Base-by-base conservation (phyloP, 306 rosid genomes). In the Lathyrus tuberosus region DNA sequence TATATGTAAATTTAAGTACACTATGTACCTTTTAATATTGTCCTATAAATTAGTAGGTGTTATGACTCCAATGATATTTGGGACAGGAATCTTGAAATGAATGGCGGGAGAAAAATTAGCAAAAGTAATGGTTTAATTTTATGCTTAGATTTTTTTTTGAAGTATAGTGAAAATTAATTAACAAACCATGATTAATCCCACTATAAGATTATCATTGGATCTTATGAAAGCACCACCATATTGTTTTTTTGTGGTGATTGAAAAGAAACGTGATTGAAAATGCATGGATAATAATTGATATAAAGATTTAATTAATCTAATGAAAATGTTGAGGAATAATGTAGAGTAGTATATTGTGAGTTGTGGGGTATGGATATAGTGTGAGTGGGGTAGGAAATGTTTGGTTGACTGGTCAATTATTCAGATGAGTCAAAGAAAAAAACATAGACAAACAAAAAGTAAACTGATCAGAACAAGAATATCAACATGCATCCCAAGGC, bases 331-430 rank as follows among this genome's bases (percentile, higher is more conserved):
- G 38, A 20, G 40, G 11, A 35, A 18, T 18, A 17, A 18, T 61
- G 70, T 72, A 41, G 40, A 38, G 56, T 17, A 24, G 37, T 72
- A 11, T 22, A 76, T 33, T 70, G 76, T 56, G 38, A 14, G 12
- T 67, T 75, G 79, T 72, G 81, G 88, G 82, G 48, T 38, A 18
- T 20, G 41, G 52, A 53, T 37, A 38, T 15, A 6, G 8, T 75
- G 47, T 11, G 15, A 7, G 83, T 77, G 81, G 88, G 85, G 81
- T 62, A 79, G 59, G 78, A 63, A 75, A 78, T 76, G 82, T 61
- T 20, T 16, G 22, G 84, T 87, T 83, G 93, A 89, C 89, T 46
- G 76, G 96, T 89, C 89, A 89, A 89, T 73, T 35, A 35, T 4
- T 48, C 31, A 53, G 71, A 49, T 70, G 11, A 53, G 82, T 76